Base-by-base conservation (phyloP, 495 filamentous ascomycete genomes). In the Thermothielavioides terrestris region DNA sequence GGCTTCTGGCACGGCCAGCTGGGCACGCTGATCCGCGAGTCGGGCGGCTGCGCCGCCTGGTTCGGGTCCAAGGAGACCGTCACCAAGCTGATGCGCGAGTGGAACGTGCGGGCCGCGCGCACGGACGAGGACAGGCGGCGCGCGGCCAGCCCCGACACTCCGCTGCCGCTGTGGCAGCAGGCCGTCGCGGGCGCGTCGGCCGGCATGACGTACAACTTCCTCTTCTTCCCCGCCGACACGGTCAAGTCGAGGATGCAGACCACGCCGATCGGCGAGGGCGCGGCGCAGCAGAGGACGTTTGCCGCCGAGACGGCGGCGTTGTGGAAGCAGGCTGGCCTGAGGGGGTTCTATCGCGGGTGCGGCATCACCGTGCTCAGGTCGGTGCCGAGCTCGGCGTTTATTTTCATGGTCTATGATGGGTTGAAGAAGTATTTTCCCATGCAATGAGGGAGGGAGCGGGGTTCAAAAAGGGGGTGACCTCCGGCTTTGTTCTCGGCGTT, bases 191-290 rank as follows among this genome's bases (percentile, higher is more conserved):
- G 89, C n/a, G 89, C 89, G n/a, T 74, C 81, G 12, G 89, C 91
- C 17, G 92, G 92, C 37, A 86, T 97, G 71, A 81, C 78, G 46
- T 98, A 97, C 63, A 98, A 97, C 58, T 95, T 97, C 59, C 63
- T 95, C 23, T 95, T 95, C 72, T 98, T 90, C 66, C 92, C 92
- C 0, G 92, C 94, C 34, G 92, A 98, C 62, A 96, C 92, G 1
- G 84, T 98, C 70, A 98, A 98, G 65, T 89, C 84, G 9, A 79
- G 91, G 6, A 94, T 99, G 83, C 92, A 99, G 66, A 97, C 94
- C 0, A 79, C 85, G 39, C 84, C 88, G 26, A 74, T 91, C 42
- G 73, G 72, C 12, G 51, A 57, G 20, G 56, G 62, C 22, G 65
- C 57, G 0, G 62, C 64, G 30, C 34, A 7, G 30, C 72, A 74